Percentiles rank a stretch among this genome's conserved stretches.
Evolutionary conservation across 371 early-diverging fungal genomes (phyloP).

Genomic region (Mortierella sp.): DNA sequence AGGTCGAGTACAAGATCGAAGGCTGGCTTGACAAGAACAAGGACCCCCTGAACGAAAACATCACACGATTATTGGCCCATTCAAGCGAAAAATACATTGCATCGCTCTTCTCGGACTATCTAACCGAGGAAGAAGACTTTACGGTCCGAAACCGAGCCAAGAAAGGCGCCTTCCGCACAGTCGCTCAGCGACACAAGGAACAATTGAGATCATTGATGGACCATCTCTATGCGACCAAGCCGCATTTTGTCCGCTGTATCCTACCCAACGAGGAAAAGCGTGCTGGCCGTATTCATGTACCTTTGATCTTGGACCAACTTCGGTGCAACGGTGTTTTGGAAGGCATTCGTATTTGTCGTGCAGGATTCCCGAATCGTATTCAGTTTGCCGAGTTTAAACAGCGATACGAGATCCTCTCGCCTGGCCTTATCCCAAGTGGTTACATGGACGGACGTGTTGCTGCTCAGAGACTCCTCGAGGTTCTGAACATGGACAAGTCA

Average conservation of each 20-base stretch:
- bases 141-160: constrained; percentile 55
- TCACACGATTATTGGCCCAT: constrained; percentile 88
- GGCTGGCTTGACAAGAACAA: constrained; percentile 99
- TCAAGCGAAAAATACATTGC: constrained; percentile 86
- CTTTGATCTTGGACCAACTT: constrained; percentile 95
- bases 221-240: constrained; percentile 91
- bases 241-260: constrained; percentile 99
- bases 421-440: constrained; percentile 79
- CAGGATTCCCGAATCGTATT: constrained; percentile 98
- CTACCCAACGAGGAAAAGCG: constrained; percentile 97
- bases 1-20: constrained; percentile 94
- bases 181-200: constrained; percentile 97
- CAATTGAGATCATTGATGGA: constrained; percentile 92
- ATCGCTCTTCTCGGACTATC: constrained; percentile 83
- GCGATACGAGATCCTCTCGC: constrained; percentile 94
- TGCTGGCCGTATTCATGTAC: constrained; percentile 83
- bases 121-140: constrained; percentile 64
- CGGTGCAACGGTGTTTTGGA: constrained; percentile 99
- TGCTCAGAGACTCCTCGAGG: constrained; percentile 79
- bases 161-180: constrained; percentile 89
- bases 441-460: constrained; percentile 92
- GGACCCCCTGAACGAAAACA: constrained; percentile 98
- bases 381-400: constrained; percentile 95
- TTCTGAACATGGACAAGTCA: constrained; percentile 75
- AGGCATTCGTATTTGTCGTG: constrained; percentile 98